Evolutionary conservation across 2,329 filamentous ascomycete genomes (phyloP).

Genomic region (Cytospora piceae): DNA sequence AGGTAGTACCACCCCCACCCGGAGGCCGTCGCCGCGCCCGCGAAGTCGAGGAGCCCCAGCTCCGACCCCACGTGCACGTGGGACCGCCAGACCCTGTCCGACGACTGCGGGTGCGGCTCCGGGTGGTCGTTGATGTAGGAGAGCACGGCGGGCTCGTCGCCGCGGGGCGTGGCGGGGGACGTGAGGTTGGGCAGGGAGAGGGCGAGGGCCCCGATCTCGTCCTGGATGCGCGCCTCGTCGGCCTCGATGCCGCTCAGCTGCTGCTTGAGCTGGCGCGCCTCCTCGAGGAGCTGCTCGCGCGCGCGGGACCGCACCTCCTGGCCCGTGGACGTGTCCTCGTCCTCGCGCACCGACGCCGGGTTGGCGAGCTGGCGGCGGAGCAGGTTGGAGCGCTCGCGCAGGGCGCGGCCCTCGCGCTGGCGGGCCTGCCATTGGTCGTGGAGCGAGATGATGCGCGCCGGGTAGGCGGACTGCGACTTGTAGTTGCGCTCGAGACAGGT

Average conservation of each 20-base stretch:
- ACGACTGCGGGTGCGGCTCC: constrained; percentile 39
- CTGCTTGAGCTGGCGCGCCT: constrained; percentile 68
- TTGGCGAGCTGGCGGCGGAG: constrained; percentile 62
- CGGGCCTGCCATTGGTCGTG: constrained; percentile 62
- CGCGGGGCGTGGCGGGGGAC: constrained; percentile 73
- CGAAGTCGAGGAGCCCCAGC: constrained; percentile 90
- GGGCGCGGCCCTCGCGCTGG: constrained; percentile 61
- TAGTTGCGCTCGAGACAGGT: constrained; percentile 91
- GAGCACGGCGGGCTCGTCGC: constrained; percentile 66
- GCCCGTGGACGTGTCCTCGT: constrained; percentile 41
- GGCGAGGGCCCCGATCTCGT: constrained; percentile 75
- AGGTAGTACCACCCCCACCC: constrained; percentile 99
- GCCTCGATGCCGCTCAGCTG: constrained; percentile 63
- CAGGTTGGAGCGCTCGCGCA: constrained; percentile 69
- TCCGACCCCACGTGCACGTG: constrained; percentile 86
- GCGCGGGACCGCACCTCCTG: constrained; percentile 41
- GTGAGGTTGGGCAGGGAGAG: constrained; percentile 86
- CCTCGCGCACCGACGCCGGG: constrained; percentile 50
- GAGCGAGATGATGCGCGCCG: constrained; percentile 58
- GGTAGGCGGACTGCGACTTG: constrained; percentile 56
- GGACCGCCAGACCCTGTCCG: constrained; percentile 63
- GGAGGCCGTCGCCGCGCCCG: constrained; percentile 75
- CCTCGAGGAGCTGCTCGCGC: constrained; percentile 60
- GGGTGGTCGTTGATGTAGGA: constrained; percentile 79
- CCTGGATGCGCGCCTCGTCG: constrained; percentile 60